These are phyloP conservation scores for Citrus reticulata DNA, from an alignment of 345 rosid genomes.

Conservation along the genomic window DNA sequence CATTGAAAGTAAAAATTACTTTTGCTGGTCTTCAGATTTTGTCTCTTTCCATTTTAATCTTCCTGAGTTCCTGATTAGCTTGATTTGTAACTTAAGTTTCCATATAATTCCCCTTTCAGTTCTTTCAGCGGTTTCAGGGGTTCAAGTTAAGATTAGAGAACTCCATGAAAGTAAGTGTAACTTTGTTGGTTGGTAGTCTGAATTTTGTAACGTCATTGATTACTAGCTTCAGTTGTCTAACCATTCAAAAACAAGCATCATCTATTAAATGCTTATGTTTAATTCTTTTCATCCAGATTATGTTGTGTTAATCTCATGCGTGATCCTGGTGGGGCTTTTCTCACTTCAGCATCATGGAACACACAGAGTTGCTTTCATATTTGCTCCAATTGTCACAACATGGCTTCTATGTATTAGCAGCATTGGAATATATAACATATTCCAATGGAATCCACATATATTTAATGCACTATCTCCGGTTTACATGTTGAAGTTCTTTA, in stretches of 20 bases:
- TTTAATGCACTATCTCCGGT: slow-evolving; percentile 71
- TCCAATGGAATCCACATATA: slow-evolving; percentile 70
- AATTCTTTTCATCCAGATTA: slow-evolving; percentile 45
- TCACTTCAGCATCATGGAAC: slow-evolving; percentile 82
- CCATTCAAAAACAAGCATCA: background rate
- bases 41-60: background rate
- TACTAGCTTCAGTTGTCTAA: background rate
- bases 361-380: slow-evolving; percentile 72
- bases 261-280: slow-evolving; percentile 1
- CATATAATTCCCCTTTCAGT: slow-evolving; percentile 41
- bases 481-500: slow-evolving; percentile 73
- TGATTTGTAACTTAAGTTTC: background rate
- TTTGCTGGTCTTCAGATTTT: background rate
- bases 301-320: slow-evolving; percentile 58
- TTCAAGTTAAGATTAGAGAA: slow-evolving; percentile 48
- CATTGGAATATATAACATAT: slow-evolving; percentile 70
- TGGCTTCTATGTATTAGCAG: slow-evolving; percentile 75
- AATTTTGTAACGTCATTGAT: slow-evolving; percentile 5
- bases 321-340: slow-evolving; percentile 76
- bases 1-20: background rate
- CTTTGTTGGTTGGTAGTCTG: background rate
- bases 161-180: slow-evolving; percentile 65
- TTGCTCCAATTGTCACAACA: slow-evolving; percentile 68
- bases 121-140: slow-evolving; percentile 80
- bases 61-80: background rate